These are phyloP conservation scores for Dipteronia sinensis DNA, from an alignment of 345 rosid species.

Conservation along the genomic window DNA sequence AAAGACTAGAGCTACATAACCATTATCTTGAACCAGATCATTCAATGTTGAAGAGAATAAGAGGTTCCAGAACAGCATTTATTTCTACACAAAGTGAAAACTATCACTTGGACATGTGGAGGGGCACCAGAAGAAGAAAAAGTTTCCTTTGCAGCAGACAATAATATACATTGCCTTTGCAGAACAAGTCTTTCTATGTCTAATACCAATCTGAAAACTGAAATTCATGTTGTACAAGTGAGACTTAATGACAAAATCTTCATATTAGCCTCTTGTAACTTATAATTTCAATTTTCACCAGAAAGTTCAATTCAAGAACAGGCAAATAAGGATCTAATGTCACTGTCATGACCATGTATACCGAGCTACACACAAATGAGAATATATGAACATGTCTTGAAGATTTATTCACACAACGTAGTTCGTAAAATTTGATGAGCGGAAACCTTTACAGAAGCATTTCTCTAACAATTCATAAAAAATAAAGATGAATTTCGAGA, in stretches of 20 bases:
- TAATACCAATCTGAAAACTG: neutral
- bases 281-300: neutral
- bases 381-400: neutral
- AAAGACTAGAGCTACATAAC: no score
- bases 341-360: neutral
- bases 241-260: neutral
- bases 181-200: neutral
- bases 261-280: neutral
- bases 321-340: neutral
- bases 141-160: no score
- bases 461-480: neutral
- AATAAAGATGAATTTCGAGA: neutral
- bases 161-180: neutral
- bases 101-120: no score
- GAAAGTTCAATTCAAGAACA: neutral
- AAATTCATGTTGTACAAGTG: neutral
- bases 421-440: neutral
- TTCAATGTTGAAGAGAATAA: no score
- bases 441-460: slow-evolving; percentile 13
- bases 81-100: no score
- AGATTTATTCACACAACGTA: slow-evolving; percentile 1
- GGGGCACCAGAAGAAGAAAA: no score
- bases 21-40: no score
- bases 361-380: neutral
- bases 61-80: no score